Evolutionary conservation across 2,329 filamentous ascomycete species (phyloP).

Genomic region (Aspergillus carbonarius): DNA sequence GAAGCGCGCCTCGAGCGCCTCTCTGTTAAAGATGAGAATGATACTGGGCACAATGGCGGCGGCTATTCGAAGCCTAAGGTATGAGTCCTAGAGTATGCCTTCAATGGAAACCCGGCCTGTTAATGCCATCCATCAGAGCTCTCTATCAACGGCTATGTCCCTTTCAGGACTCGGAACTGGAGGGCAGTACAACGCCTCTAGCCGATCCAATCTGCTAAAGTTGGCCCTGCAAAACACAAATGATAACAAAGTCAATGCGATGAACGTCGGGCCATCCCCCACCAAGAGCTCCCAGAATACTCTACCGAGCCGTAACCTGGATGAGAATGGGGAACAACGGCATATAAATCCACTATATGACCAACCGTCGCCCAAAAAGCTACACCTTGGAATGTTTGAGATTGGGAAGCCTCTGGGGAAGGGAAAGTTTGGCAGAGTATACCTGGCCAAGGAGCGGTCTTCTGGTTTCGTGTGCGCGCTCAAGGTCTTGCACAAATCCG

Average conservation of each 20-base stretch:
- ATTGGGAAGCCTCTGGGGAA: slow-evolving; percentile 84
- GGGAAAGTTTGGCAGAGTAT: slow-evolving; percentile 84
- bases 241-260: slow-evolving; percentile 54
- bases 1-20: slow-evolving; percentile 89
- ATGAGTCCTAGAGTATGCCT: slow-evolving; percentile 23
- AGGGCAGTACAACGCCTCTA: slow-evolving; percentile 50
- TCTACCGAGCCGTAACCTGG: slow-evolving; percentile 44
- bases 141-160: slow-evolving; percentile 48
- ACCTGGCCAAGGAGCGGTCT: slow-evolving; percentile 75
- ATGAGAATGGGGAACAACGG: slow-evolving; percentile 44
- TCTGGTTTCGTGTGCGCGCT: slow-evolving; percentile 82
- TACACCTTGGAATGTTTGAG: slow-evolving; percentile 92
- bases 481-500: slow-evolving; percentile 82
- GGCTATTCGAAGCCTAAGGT: slow-evolving; percentile 76
- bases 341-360: slow-evolving; percentile 52
- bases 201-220: slow-evolving; percentile 81
- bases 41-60: slow-evolving; percentile 55
- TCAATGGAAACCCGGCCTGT: slow-evolving; percentile 7
- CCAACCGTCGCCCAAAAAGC: slow-evolving; percentile 59
- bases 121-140: slow-evolving; percentile 39
- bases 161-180: slow-evolving; percentile 49
- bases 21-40: slow-evolving; percentile 86
- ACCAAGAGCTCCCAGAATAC: slow-evolving; percentile 57
- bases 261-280: slow-evolving; percentile 60
- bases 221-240: slow-evolving; percentile 78